phyloP scores from a whole-genome alignment of 768 basidiomycete species.

The Chalciporus chontae region DNA sequence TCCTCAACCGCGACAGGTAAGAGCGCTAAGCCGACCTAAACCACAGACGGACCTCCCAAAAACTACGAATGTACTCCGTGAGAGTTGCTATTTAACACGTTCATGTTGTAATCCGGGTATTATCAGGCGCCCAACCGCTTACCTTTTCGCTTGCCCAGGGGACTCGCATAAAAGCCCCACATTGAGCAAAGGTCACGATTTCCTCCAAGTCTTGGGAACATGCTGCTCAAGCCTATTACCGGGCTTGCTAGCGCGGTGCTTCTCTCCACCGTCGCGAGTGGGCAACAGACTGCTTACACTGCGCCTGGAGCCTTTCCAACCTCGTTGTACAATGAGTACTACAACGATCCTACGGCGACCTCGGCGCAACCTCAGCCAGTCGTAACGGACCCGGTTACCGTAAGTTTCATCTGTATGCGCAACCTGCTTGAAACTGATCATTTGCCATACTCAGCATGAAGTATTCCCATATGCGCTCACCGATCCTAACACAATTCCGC shows the following conservation, averaged over 20 bases:
- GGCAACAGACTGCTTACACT: slow-evolving; percentile 37
- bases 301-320: slow-evolving; percentile 65
- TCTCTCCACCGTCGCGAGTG: slow-evolving; percentile 3
- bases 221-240: slow-evolving; percentile 8
- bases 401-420: slow-evolving; percentile 22
- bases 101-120: slow-evolving; percentile 7
- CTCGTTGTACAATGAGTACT: slow-evolving; percentile 59
- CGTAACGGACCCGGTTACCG: slow-evolving; percentile 67
- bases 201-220: background rate
- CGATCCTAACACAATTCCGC: slow-evolving; percentile 55
- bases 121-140: too few species aligned
- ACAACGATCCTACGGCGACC: slow-evolving; percentile 71
- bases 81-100: slow-evolving; percentile 16
- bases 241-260: slow-evolving; percentile 9
- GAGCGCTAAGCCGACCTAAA: too few species aligned
- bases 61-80: too few species aligned
- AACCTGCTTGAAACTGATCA: slow-evolving; percentile 1
- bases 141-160: background rate
- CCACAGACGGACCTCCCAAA: too few species aligned
- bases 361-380: slow-evolving; percentile 74
- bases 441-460: slow-evolving; percentile 40
- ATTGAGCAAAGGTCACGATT: background rate
- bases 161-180: slow-evolving; percentile 9
- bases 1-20: too few species aligned
- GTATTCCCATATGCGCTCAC: slow-evolving; percentile 62